Evolutionary conservation across 2,329 filamentous ascomycete genomes (phyloP), one percentile per base, ranked within the genome.

Genomic region (Neurospora sp.): DNA sequence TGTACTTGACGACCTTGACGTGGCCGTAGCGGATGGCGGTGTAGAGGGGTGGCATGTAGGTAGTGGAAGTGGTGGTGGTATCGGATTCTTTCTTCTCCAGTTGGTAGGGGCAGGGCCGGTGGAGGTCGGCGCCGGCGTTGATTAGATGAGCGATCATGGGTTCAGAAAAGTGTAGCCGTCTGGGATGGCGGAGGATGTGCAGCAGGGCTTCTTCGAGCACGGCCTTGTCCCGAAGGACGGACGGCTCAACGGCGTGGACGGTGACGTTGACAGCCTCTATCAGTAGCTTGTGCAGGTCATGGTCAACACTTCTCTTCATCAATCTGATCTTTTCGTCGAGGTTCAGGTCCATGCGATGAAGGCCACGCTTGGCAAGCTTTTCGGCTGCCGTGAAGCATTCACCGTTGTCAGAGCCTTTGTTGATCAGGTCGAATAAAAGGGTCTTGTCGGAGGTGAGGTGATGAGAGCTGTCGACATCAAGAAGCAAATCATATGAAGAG

Each of bases 111-210:
- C 12, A 33, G 1, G 39, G 28, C 0, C 40, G 57, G 8, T 70
- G 69, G 17, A 68, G 38, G 19, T 68, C 33, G 10, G 69, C 69
- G n/a, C 69, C 69, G 8, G 69, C 66, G 15, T 66, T 36, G 15
- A 68, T 52, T 4, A 70, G 40, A 17, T 62, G 52, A 1, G 52
- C 52, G 15, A 62, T 62, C 52, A 62, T 62, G 3, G 52, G 52
- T 33, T 62, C 52, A 1, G 52, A 62, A 15, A 62, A 62, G 23
- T 28, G 6, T 15, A 62, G 23, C 15, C 52, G 52, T 33, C 52
- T 17, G 23, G 23, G 52, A 33, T 62, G 15, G 23, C 52, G 52
- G 52, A 62, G 23, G 12, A 62, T 62, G 6, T 33, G 23, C 23
- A 62, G 23, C 6, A 62, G 52, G 23, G 52, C 52, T 33, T 33